Percentiles rank a stretch among this genome's conserved stretches.
Evolutionary conservation across 345 rosid genomes (phyloP).

Genomic region (Murraya paniculata): DNA sequence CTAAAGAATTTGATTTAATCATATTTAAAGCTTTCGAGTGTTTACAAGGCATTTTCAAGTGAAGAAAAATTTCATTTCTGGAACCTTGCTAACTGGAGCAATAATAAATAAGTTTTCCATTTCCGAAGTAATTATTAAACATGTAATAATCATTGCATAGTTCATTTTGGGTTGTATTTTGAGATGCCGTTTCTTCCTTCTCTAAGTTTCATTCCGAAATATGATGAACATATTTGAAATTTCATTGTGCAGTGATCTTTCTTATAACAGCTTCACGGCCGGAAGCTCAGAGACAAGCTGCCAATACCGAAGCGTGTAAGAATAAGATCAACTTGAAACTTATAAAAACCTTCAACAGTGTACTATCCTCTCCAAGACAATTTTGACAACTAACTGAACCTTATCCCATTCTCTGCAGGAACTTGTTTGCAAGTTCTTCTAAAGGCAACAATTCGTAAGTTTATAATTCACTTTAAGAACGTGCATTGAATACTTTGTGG

Average conservation of each 20-base stretch:
- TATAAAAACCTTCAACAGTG: not conserved
- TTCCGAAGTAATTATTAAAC: no score
- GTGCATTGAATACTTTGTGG: not conserved
- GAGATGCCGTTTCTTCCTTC: not conserved
- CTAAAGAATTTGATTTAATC: not conserved
- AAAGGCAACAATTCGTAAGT: slow-evolving; percentile 25
- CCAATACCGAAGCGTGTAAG: slow-evolving; percentile 20
- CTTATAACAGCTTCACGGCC: slow-evolving; percentile 30
- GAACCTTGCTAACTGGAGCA: no score
- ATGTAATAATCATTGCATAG: no score
- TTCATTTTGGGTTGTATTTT: no score
- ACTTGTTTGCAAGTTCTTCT: slow-evolving; percentile 39
- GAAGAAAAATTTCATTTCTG: not conserved
- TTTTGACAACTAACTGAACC: not conserved
- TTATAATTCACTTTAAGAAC: not conserved
- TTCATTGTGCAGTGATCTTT: slow-evolving; percentile 30
- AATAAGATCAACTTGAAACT: not conserved
- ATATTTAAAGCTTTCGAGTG: not conserved
- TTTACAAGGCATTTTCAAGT: not conserved
- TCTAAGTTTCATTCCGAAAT: not conserved
- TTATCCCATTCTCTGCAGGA: slow-evolving; percentile 18
- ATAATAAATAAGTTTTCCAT: no score
- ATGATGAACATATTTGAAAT: not conserved
- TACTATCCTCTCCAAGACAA: not conserved
- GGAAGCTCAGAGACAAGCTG: slow-evolving; percentile 5